Evolutionary conservation across 495 filamentous ascomycete species (phyloP).

Genomic region (Annulohypoxylon maeteangense): DNA sequence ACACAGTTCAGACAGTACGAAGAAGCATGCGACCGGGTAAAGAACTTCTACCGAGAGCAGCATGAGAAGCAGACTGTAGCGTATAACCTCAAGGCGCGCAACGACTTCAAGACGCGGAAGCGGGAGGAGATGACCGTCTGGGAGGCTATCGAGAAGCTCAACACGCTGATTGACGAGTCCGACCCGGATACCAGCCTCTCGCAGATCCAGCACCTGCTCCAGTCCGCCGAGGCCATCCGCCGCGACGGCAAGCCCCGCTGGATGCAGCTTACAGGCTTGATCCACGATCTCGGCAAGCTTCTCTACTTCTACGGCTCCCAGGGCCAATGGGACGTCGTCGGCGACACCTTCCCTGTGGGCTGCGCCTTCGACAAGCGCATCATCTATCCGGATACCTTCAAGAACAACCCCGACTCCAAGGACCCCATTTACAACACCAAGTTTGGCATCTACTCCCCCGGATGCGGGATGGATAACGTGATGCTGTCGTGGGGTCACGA

Average conservation of each 20-base stretch:
- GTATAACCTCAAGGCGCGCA: slow-evolving; percentile 81
- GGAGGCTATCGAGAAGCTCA: slow-evolving; percentile 90
- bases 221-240: slow-evolving; percentile 86
- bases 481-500: slow-evolving; percentile 95
- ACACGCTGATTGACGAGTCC: slow-evolving; percentile 86
- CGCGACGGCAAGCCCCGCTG: slow-evolving; percentile 89
- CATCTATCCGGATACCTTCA: slow-evolving; percentile 82
- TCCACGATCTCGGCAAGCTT: slow-evolving; percentile 90
- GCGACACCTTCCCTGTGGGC: slow-evolving; percentile 92
- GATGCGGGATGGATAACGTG: slow-evolving; percentile 82
- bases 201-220: slow-evolving; percentile 88
- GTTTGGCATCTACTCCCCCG: slow-evolving; percentile 79
- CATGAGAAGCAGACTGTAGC: slow-evolving; percentile 86
- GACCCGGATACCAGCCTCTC: slow-evolving; percentile 85
- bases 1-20: slow-evolving; percentile 82
- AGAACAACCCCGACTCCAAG: slow-evolving; percentile 71
- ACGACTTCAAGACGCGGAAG: slow-evolving; percentile 70
- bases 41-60: slow-evolving; percentile 84
- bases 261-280: slow-evolving; percentile 91
- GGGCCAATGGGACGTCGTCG: slow-evolving; percentile 93
- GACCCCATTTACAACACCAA: slow-evolving; percentile 75
- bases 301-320: slow-evolving; percentile 83
- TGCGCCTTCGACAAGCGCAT: slow-evolving; percentile 77
- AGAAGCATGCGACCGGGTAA: slow-evolving; percentile 79
- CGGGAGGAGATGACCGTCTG: slow-evolving; percentile 84